phyloP scores from a whole-genome alignment of 164 flowering plant genomes.

The Nymphaea thermarum region DNA sequence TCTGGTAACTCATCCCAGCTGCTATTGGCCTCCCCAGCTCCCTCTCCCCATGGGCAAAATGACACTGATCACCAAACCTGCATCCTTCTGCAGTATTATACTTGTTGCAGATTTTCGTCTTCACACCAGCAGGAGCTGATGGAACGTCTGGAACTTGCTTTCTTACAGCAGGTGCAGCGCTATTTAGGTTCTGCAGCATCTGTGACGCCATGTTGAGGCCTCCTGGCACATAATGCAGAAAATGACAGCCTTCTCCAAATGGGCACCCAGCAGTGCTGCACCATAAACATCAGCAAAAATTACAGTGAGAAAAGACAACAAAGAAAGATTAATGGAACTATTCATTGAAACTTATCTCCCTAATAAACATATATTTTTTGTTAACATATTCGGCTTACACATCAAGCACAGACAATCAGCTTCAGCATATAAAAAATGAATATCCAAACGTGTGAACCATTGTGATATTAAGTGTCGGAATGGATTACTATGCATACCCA shows the following conservation, averaged over 20 bases:
- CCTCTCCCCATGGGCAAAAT: slow-evolving; percentile 67
- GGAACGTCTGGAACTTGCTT: slow-evolving; percentile 6
- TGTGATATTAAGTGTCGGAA: no score
- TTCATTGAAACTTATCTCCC: no score
- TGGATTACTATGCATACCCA: no score
- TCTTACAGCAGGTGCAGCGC: background rate
- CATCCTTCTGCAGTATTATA: slow-evolving; percentile 54
- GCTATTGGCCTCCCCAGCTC: slow-evolving; percentile 49
- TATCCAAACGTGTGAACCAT: no score
- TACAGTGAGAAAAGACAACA: no score
- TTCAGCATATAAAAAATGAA: no score
- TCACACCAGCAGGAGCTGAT: slow-evolving; percentile 36
- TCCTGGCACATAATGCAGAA: slow-evolving; percentile 75
- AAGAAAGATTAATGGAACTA: no score
- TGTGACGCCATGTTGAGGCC: slow-evolving; percentile 60
- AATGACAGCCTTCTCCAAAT: slow-evolving; percentile 87
- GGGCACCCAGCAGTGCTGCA: slow-evolving; percentile 80
- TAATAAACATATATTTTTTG: no score
- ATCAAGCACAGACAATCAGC: no score
- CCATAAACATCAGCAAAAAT: background rate
- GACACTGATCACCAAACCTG: slow-evolving; percentile 68
- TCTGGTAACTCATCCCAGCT: slow-evolving; percentile 32
- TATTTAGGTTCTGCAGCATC: slow-evolving; percentile 16
- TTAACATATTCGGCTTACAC: no score
- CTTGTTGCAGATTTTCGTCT: slow-evolving; percentile 47